phyloP scores from a whole-genome alignment of 1,284 basidiomycete genomes.

The Leccinum ponderosum region DNA sequence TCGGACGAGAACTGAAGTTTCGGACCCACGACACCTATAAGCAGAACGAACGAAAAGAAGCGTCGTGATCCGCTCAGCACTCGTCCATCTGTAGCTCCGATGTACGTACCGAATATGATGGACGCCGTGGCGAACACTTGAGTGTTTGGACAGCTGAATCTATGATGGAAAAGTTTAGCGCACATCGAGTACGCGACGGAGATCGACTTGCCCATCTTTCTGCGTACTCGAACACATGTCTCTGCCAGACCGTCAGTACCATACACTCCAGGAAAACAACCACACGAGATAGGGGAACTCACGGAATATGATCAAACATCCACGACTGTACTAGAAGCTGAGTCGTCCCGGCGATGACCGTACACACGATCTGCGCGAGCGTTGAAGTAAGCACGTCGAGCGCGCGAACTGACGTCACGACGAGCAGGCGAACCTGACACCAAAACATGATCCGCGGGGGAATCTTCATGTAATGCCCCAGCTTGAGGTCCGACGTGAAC shows the following conservation, averaged over 20 bases:
- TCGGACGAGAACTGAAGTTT: conserved; percentile 40
- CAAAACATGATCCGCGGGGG: conserved; percentile 48
- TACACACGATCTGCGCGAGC: conserved; percentile 36
- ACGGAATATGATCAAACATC: conserved; percentile 42
- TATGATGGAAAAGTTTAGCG: conserved; percentile 7
- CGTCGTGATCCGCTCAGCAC: background rate
- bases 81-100: background rate
- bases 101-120: conserved; percentile 35
- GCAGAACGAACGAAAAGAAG: background rate
- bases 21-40: conserved; percentile 41
- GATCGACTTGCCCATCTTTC: conserved; percentile 30
- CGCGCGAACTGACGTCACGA: background rate
- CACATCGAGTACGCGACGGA: background rate
- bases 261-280: background rate
- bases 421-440: conserved; percentile 33
- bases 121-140: conserved; percentile 41
- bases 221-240: conserved; percentile 35
- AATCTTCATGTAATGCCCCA: conserved; percentile 55
- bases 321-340: conserved; percentile 46
- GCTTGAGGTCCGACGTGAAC: conserved; percentile 47
- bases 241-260: conserved; percentile 11
- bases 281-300: background rate
- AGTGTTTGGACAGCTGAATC: conserved; percentile 38
- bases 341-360: conserved; percentile 41
- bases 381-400: background rate